Percentiles rank a stretch among this genome's conserved stretches.
These are phyloP conservation scores for Gardenia jasminoides DNA, from an alignment of 257 asterid species.

Conservation along the genomic window DNA sequence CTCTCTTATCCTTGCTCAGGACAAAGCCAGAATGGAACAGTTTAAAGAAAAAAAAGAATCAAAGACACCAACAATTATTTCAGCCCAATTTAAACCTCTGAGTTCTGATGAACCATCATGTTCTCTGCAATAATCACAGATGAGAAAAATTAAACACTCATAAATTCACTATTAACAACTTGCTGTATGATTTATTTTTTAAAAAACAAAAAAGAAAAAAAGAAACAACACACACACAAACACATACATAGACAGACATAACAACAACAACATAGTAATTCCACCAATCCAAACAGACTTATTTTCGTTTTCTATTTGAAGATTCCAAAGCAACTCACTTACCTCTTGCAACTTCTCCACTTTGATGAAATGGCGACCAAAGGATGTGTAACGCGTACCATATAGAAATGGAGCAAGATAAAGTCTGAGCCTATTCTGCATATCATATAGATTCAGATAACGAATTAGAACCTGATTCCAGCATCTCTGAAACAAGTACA, in stretches of 20 bases:
- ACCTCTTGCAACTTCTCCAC: conserved; percentile 76
- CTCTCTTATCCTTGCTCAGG: background rate
- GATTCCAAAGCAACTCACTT: conserved; percentile 28
- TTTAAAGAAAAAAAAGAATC: no score
- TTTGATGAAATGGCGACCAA: conserved; percentile 92
- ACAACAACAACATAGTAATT: background rate
- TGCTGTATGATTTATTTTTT: background rate
- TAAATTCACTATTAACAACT: background rate
- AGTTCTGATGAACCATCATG: background rate
- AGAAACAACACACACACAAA: no score
- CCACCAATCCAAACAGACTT: background rate
- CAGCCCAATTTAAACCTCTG: background rate
- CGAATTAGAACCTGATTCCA: background rate
- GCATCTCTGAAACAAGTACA: background rate
- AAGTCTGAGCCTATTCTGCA: conserved; percentile 70
- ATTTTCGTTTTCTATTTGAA: background rate
- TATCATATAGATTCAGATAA: conserved; percentile 16
- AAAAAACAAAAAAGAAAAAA: no score
- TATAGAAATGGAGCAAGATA: conserved; percentile 76
- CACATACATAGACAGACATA: no score
- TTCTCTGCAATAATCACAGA: background rate
- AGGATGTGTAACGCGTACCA: conserved; percentile 90
- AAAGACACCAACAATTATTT: no score
- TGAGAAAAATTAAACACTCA: background rate
- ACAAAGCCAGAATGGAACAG: background rate